Conservation (phyloP, 108 stramenopile species). For the Cyclotella choctawhatcheeana region DNA sequence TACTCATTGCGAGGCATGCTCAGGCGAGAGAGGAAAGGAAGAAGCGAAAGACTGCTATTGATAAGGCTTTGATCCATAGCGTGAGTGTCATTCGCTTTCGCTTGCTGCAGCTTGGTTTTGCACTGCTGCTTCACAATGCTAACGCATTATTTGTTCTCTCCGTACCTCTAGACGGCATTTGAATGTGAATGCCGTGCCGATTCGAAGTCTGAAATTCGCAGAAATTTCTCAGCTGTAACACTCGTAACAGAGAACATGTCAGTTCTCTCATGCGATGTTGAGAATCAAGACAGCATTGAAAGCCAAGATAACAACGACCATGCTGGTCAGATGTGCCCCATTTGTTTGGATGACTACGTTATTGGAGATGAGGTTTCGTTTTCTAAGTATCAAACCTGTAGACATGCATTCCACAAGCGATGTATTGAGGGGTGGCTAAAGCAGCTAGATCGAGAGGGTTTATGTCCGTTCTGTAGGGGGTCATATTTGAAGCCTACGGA, state of each 20-base stretch:
- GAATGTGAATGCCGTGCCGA: not conserved
- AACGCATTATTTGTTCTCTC: not conserved
- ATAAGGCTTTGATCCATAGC: not conserved
- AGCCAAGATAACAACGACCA: not conserved
- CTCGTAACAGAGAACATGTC: constrained; percentile 4
- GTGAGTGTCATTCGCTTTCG: not conserved
- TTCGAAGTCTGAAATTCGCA: not conserved
- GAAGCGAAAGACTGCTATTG: not conserved
- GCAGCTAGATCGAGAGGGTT: constrained; percentile 5
- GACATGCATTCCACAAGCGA: constrained; percentile 5
- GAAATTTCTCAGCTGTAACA: not conserved
- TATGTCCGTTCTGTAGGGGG: not conserved
- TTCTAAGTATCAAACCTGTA: not conserved
- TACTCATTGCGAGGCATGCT: not conserved
- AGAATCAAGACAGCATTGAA: not conserved
- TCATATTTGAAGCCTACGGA: not conserved
- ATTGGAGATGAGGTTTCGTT: not conserved
- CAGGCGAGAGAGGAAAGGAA: constrained; percentile 1
- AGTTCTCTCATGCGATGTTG: not conserved
- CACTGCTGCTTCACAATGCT: not conserved
- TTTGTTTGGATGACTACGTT: constrained; percentile 6
- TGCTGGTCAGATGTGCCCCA: not conserved
- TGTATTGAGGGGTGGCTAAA: constrained; percentile 13
- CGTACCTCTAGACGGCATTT: not conserved
- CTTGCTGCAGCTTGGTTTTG: not conserved